phyloP scores from a whole-genome alignment of 257 asterid species.

The Euphrasia confusa region DNA sequence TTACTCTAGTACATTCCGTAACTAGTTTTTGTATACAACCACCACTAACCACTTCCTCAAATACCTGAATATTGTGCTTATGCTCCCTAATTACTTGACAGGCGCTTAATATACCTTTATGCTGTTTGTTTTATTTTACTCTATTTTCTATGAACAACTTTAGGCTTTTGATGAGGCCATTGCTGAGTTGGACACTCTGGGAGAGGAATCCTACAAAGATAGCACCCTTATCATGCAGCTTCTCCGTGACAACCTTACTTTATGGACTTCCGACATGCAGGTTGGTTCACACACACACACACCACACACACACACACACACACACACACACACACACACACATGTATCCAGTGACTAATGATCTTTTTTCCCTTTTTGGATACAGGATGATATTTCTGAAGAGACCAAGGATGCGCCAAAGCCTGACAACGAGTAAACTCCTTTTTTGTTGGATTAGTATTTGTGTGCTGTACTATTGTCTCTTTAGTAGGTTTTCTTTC shows the following conservation, averaged over 20 bases:
- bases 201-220: slow-evolving; percentile 60
- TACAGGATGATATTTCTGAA: slow-evolving; percentile 48
- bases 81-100: neutral
- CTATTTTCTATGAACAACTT: slow-evolving; percentile 2
- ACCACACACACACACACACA: no score
- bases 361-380: neutral
- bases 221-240: slow-evolving; percentile 60
- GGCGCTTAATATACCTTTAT: neutral
- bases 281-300: no score
- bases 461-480: slow-evolving; percentile 31
- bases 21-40: neutral
- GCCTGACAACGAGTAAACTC: slow-evolving; percentile 42
- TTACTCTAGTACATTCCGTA: no score
- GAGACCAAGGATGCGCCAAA: slow-evolving; percentile 54
- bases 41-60: neutral
- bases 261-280: slow-evolving; percentile 65
- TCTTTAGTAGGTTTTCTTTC: slow-evolving; percentile 23
- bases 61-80: neutral
- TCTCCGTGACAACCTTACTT: slow-evolving; percentile 56
- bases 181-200: slow-evolving; percentile 55
- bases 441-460: slow-evolving; percentile 15
- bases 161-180: slow-evolving; percentile 61
- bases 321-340: no score
- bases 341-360: neutral
- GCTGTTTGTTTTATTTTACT: neutral